Percentiles rank a stretch among this genome's conserved stretches.
Evolutionary conservation across 441 rosid species (phyloP).

Genomic region (California macrophylla): DNA sequence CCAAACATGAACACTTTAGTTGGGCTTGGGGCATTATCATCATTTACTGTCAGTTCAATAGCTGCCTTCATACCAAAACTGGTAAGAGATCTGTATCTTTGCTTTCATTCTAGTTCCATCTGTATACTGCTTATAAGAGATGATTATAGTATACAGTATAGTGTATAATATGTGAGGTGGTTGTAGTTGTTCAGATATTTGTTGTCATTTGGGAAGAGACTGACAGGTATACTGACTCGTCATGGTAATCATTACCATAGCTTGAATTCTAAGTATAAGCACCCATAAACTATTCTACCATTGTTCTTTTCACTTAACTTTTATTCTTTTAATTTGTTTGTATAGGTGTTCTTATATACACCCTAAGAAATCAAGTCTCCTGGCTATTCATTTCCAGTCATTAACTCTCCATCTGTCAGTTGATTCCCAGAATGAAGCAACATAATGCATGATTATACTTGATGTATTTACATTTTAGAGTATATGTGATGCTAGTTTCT

Average conservation of each 20-base stretch:
- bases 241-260: background rate
- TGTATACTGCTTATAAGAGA: background rate
- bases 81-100: constrained; percentile 32
- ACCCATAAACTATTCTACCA: background rate
- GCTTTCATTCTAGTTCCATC: constrained; percentile 7
- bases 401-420: too few relatives aligned
- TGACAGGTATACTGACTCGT: background rate
- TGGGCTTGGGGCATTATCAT: constrained; percentile 93
- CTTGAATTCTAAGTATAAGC: background rate
- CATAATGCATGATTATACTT: too few relatives aligned
- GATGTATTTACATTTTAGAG: too few relatives aligned
- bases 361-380: too few relatives aligned
- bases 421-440: too few relatives aligned
- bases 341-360: background rate
- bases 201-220: background rate
- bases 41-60: constrained; percentile 77
- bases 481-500: too few relatives aligned
- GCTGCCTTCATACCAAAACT: constrained; percentile 77
- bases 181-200: background rate
- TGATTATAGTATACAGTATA: background rate
- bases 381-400: too few relatives aligned
- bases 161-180: background rate
- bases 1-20: constrained; percentile 97
- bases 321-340: background rate
- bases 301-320: background rate